A percentile compares a stretch with the other conserved stretches of the same genome.
These are phyloP conservation scores for Zygoascus meyerae DNA, from an alignment of 1,139 yeast species.

Conservation along the genomic window DNA sequence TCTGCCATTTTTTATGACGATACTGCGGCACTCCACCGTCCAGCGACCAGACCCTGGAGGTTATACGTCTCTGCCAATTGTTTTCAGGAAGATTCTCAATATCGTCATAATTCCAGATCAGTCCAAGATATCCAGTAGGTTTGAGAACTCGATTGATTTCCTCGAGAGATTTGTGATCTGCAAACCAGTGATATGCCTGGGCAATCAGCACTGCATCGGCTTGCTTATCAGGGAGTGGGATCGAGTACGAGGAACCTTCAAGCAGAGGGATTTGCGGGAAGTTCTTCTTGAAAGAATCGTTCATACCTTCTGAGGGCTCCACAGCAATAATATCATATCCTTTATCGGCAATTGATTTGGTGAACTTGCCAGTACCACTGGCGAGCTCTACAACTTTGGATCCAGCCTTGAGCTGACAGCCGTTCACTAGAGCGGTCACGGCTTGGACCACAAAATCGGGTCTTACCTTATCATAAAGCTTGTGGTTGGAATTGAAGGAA, in stretches of 20 bases:
- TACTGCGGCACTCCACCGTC: slow-evolving; percentile 53
- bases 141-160: slow-evolving; percentile 52
- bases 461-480: slow-evolving; percentile 49
- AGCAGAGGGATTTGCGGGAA: slow-evolving; percentile 43
- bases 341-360: slow-evolving; percentile 40
- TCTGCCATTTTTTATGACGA: slow-evolving; percentile 43
- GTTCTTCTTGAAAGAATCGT: slow-evolving; percentile 41
- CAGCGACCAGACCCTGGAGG: slow-evolving; percentile 30
- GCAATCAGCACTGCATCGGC: slow-evolving; percentile 55
- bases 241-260: slow-evolving; percentile 43
- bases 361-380: slow-evolving; percentile 64
- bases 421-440: slow-evolving; percentile 43
- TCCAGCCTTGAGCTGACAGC: slow-evolving; percentile 34
- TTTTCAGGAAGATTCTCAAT: slow-evolving; percentile 24
- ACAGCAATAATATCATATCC: slow-evolving; percentile 47
- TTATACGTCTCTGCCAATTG: slow-evolving; percentile 33
- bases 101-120: slow-evolving; percentile 60
- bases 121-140: slow-evolving; percentile 47
- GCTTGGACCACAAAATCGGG: slow-evolving; percentile 48
- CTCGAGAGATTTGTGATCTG: slow-evolving; percentile 43
- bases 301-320: slow-evolving; percentile 61
- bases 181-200: slow-evolving; percentile 68
- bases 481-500: slow-evolving; percentile 52
- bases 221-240: slow-evolving; percentile 42
- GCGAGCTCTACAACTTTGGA: slow-evolving; percentile 49